Percentiles rank a stretch among this genome's conserved stretches.
Conservation (phyloP, 225 moss, liverwort and hornwort genomes). For the Lunularia cruciata region DNA sequence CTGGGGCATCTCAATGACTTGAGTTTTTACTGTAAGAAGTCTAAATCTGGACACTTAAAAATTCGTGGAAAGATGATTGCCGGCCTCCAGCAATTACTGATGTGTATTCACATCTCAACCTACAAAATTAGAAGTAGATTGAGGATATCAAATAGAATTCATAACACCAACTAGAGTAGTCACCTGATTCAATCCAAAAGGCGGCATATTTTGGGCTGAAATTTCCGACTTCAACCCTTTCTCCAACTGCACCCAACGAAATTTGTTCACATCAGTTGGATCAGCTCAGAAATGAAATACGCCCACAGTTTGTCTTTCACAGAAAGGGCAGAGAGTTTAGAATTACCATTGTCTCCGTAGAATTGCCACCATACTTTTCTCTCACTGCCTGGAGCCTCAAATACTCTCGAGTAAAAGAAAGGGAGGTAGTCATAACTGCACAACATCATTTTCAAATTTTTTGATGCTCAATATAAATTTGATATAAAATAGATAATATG, state of each 20-base stretch:
- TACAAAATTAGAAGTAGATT: neutral
- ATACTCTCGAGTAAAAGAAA: conserved; percentile 86
- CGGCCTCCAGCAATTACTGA: too few species aligned
- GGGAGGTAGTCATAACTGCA: conserved; percentile 86
- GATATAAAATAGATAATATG: too few species aligned
- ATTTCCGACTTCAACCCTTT: conserved; percentile 38
- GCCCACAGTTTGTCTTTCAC: too few species aligned
- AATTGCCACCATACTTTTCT: conserved; percentile 83
- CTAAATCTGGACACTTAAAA: too few species aligned
- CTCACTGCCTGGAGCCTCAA: conserved; percentile 55
- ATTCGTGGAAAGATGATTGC: too few species aligned
- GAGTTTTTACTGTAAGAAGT: neutral
- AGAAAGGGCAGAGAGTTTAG: too few species aligned
- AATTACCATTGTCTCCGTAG: conserved; percentile 71
- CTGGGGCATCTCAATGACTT: neutral
- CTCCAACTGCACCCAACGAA: conserved; percentile 36
- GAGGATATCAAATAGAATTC: neutral
- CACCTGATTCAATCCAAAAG: conserved; percentile 50
- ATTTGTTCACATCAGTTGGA: neutral
- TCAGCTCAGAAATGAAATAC: neutral
- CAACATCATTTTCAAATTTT: conserved; percentile 30
- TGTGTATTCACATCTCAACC: neutral
- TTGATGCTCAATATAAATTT: neutral
- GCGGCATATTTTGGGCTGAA: conserved; percentile 46
- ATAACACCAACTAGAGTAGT: neutral